Base-by-base conservation (phyloP, 1,284 basidiomycete genomes). In the Trametes sp. region DNA sequence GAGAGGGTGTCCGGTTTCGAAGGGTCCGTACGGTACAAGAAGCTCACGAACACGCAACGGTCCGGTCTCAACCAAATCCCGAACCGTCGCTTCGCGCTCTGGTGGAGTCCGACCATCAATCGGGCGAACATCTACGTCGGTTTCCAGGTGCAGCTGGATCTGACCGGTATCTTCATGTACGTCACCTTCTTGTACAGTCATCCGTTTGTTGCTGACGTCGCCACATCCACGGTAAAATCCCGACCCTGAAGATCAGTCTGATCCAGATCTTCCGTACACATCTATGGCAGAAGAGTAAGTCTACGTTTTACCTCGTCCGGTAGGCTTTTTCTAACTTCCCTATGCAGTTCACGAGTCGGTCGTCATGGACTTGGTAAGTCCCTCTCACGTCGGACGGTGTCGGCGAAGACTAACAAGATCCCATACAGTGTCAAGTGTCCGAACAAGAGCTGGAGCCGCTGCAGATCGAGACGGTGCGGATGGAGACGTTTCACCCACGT, bases 241-340 rank as follows among this genome's bases (percentile, higher is more conserved):
- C 98, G 6, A 98, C 97, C 5, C 81, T 97, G 70, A 97, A 98
- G 83, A 98, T 98, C 78, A 96, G 93, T 79, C 89, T 97, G 80
- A 99, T 99, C 72, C 97, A 99, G 76, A 98, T 99, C 73, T 99
- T 99, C 94, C 94, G 97, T 81, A 98, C 98, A 57, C 98, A 99
- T 78, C 88, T 99, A 83, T 99, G 98, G 98, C 97, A 99, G 81
- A 98, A 97, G 81, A 95, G 93, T 88, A 74, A 76, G 88, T 85
- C 66, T 52, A 64, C 31, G 68, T 28, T 31, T 46, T 49, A 4
- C 16, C 55, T 29, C 59, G 46, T 16, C 13, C 35, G 11, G 0
- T 21, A 6, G 2, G 23, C 21, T 24, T 45, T 38, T 31, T 10
- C 56, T 60, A 33, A 67, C 70, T 16, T 21, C 14, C 46, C 46